Percentiles rank a stretch among this genome's conserved stretches.
These are phyloP conservation scores for Neotropicomus parvogracilis DNA, from an alignment of 1,284 basidiomycete genomes.

Conservation along the genomic window DNA sequence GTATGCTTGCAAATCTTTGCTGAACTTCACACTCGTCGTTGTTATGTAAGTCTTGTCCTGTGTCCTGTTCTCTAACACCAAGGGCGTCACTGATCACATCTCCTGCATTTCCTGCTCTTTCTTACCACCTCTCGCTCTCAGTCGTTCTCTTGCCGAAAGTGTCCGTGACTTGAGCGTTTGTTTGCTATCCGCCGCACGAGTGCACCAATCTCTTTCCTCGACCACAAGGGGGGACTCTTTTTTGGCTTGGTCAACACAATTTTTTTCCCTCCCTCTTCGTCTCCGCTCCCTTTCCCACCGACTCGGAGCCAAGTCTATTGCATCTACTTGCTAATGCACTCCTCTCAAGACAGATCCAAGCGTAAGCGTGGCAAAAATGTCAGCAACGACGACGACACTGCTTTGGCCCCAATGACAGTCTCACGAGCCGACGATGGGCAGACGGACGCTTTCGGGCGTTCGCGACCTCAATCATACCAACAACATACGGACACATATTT, in stretches of 20 bases:
- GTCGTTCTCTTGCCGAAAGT: conserved; percentile 19
- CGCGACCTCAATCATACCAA: conserved; percentile 40
- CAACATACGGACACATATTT: conserved; percentile 48
- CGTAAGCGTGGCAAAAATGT: conserved; percentile 47
- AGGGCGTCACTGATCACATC: conserved; percentile 26
- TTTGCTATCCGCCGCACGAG: conserved; percentile 29
- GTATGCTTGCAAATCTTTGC: conserved; percentile 30
- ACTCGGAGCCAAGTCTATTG: conserved; percentile 32
- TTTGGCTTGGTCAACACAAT: conserved; percentile 28
- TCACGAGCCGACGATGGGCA: conserved; percentile 48
- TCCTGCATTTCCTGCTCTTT: conserved; percentile 10
- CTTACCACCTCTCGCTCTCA: conserved; percentile 6
- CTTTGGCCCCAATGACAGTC: conserved; percentile 38
- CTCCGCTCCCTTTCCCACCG: conserved; percentile 23
- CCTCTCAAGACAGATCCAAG: conserved; percentile 46
- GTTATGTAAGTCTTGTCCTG: conserved; percentile 39
- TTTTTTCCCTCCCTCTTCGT: conserved; percentile 24
- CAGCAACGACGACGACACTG: conserved; percentile 46
- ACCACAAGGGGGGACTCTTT: conserved; percentile 24
- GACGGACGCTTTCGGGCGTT: conserved; percentile 42
- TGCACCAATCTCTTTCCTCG: conserved; percentile 20
- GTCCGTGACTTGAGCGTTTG: conserved; percentile 32
- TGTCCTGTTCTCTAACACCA: conserved; percentile 23
- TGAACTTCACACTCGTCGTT: conserved; percentile 27
- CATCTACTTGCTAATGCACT: conserved; percentile 42